Base-by-base conservation (phyloP, 129 eudicot genomes). In the Pittosporum tobira region DNA sequence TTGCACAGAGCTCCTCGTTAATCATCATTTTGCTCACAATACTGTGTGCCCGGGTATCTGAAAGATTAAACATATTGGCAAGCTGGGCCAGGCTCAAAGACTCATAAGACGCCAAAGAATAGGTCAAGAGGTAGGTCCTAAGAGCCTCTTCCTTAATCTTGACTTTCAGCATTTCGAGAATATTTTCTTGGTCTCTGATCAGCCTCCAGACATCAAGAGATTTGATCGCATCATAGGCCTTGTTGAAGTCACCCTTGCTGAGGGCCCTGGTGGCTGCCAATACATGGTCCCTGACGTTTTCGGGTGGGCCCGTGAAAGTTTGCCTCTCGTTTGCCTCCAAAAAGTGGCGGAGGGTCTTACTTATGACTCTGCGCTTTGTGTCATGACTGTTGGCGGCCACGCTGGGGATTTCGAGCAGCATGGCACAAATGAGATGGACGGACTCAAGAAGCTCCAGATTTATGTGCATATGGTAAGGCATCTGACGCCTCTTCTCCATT, bases 401-500 rank as follows among this genome's bases (percentile, higher is more conserved):
- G 76, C 84, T 84, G 0, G 96, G 96, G 42, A 88, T 95, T 68
- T 88, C 96, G 0, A 88, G 83, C 38, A 88, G 71, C 96, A 88
- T 88, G 24, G 95, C 96, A 26, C 96, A 88, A 37, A 74, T 84
- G 47, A 88, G 59, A 56, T 88, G 97, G n/a, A 82, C 95, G 3
- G 97, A 84, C 61, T 88, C 97, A 18, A 88, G 81, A 57, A 88
- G 95, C 62, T 88, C 95, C 0, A 84, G 94, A 57, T 88, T 88
- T 45, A 84, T 88, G 68, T 88, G 95, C 97, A 88, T 88, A 74
- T 88, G 97, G 77, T 88, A 88, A 20, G 97, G 97, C 97, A 88
- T 88, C 67, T 88, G 97, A n/a, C 94, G 78, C 44, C 95, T 88
- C 57, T 85, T 88, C 68, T 84, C 97, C 65, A 76, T 51, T 4